Base-by-base conservation (phyloP, 73 alveolate species). In the Paramecium bursaria region DNA sequence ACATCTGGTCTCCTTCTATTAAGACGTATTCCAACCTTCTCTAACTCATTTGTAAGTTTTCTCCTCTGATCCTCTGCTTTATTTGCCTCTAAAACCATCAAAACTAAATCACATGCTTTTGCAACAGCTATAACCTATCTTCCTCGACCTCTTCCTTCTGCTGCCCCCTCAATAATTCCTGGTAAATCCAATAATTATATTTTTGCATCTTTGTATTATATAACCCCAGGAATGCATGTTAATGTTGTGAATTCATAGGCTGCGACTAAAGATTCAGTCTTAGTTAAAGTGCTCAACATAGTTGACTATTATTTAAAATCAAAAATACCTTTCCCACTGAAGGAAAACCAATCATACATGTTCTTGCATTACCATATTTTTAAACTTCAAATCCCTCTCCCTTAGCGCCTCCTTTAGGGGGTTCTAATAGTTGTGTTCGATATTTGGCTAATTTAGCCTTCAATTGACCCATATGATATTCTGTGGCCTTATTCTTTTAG, bases 401-500 rank as follows among this genome's bases (percentile, higher is more conserved):
- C 85, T 94, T 91, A 48, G 94, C 96, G 13, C 96, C 98, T n/a
- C 97, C 98, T 25, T 82, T 87, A 46, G 97, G 96, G 42, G 97
- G 97, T 60, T 94, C 98, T 42, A 96, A 75, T 48, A 96, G 74
- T 57, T 96, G 95, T 15, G 98, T 90, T 29, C 97, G 80, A 29
- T 74, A 86, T 74, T 92, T 92, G 33, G 97, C 97, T 57, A 92
- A 82, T 60, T 92, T 87, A 14, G 98, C 99, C 80, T 96, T 95
- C 91, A 95, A 90, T 85, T 74, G 88, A 31, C 99, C 99, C 90
- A 97, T 85, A 61, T 98, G 99, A 76, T 93, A 95, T 75, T 97
- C 99, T 15, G 99, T 98, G 51, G 99, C 99, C 92, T 98, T 98
- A 91, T 98, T 98, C 95, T 98, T 98, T 90, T 98, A 98, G 42